Conservation (phyloP, 1,139 yeast species). For the Yamadazyma atmosphaerica region DNA sequence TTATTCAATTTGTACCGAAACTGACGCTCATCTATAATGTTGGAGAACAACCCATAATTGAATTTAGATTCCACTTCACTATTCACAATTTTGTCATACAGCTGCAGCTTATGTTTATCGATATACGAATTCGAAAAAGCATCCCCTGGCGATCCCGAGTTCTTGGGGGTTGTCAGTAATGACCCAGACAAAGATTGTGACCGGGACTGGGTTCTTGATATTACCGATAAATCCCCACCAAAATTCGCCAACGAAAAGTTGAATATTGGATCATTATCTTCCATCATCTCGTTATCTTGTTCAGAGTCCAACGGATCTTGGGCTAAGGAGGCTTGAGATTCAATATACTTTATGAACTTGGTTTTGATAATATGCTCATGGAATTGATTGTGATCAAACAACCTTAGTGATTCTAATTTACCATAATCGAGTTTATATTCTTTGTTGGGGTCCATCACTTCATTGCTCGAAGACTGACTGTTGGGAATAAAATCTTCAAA, state of each 20-base stretch:
- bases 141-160: not conserved
- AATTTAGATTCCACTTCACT: not conserved
- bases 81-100: not conserved
- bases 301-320: not conserved
- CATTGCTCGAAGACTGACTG: conserved; percentile 7
- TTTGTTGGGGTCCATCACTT: not conserved
- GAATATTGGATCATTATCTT: conserved; percentile 5
- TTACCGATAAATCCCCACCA: not conserved
- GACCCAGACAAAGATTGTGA: not conserved
- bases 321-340: not conserved
- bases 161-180: not conserved
- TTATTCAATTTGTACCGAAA: conserved; percentile 3
- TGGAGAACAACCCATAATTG: conserved; percentile 6
- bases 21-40: conserved; percentile 6
- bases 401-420: not conserved
- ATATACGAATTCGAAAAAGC: not conserved
- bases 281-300: not conserved
- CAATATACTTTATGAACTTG: not conserved
- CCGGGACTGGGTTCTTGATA: not conserved
- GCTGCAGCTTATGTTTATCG: not conserved
- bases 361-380: not conserved
- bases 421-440: not conserved
- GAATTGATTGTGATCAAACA: not conserved
- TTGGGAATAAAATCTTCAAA: conserved; percentile 10
- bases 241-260: conserved; percentile 4